Evolutionary conservation across 768 basidiomycete genomes (phyloP).

Genomic region (Macrocybe gigantea): DNA sequence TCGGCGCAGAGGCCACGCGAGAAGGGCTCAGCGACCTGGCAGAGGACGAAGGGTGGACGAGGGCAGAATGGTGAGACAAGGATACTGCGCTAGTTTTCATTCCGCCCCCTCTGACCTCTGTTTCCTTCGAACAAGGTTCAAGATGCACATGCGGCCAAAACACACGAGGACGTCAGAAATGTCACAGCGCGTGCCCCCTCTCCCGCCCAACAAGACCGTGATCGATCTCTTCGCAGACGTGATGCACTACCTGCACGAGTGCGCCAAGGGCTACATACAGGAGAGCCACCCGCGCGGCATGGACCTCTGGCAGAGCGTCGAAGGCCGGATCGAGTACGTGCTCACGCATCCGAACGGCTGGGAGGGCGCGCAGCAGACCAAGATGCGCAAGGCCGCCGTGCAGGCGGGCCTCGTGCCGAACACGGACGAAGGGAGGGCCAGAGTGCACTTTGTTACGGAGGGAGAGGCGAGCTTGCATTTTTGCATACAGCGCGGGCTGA

Average conservation of each 20-base stretch:
- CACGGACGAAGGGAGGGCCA: constrained; percentile 25
- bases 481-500: constrained; percentile 34
- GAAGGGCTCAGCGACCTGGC: constrained; percentile 34
- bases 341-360: constrained; percentile 56
- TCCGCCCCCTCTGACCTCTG: background rate
- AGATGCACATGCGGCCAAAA: constrained; percentile 24
- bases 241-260: constrained; percentile 34
- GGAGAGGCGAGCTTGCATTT: constrained; percentile 53
- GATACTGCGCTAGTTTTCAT: constrained; percentile 13
- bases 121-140: constrained; percentile 18
- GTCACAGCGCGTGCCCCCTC: constrained; percentile 26
- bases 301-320: constrained; percentile 33
- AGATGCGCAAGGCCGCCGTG: constrained; percentile 42
- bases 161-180: constrained; percentile 6
- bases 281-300: constrained; percentile 33
- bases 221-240: constrained; percentile 43
- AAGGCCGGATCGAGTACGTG: constrained; percentile 35
- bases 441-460: constrained; percentile 47
- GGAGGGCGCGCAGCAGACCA: constrained; percentile 45
- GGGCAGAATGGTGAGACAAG: constrained; percentile 40
- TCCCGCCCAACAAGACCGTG: constrained; percentile 35
- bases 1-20: constrained; percentile 42
- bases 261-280: constrained; percentile 33
- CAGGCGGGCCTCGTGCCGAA: constrained; percentile 37
- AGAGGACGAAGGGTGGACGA: constrained; percentile 41